Percentiles rank a stretch among this genome's conserved stretches.
phyloP scores from a whole-genome alignment of 768 basidiomycete species.

The Daedaleopsis sinensis region DNA sequence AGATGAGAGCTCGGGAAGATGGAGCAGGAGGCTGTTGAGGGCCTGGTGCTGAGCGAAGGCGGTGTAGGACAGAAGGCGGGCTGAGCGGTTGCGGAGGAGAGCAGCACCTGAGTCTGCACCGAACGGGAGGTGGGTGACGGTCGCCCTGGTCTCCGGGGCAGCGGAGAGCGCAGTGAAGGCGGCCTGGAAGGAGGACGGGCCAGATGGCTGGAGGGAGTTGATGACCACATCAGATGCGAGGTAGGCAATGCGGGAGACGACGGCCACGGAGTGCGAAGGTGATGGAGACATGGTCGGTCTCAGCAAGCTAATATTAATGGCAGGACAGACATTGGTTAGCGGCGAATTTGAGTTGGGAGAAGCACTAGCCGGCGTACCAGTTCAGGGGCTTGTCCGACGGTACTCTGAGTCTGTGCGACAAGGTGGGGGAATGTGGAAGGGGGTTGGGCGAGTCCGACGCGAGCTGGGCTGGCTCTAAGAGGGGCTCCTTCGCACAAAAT shows the following conservation, averaged over 20 bases:
- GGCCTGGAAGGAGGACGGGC: conserved; percentile 45
- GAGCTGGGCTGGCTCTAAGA: too few relatives aligned
- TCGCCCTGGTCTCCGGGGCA: conserved; percentile 20
- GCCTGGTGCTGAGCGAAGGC: conserved; percentile 52
- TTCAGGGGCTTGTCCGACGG: not conserved
- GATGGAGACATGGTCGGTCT: conserved; percentile 16
- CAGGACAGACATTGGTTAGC: conserved; percentile 9
- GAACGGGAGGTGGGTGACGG: conserved; percentile 51
- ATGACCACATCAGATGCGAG: conserved; percentile 69
- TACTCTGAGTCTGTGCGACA: conserved; percentile 3
- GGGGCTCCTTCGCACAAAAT: conserved; percentile 8
- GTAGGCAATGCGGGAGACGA: conserved; percentile 72
- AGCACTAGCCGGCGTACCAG: not conserved
- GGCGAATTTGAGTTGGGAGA: not conserved
- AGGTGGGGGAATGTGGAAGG: conserved; percentile 8
- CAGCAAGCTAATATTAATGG: conserved; percentile 12
- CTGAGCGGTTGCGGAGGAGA: conserved; percentile 47
- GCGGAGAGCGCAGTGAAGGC: conserved; percentile 27
- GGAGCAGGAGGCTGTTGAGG: conserved; percentile 62
- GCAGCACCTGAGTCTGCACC: conserved; percentile 68
- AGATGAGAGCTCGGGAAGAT: conserved; percentile 67
- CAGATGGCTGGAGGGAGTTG: conserved; percentile 52
- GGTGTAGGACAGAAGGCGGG: conserved; percentile 62
- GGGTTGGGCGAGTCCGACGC: not conserved
- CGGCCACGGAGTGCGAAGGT: conserved; percentile 28